Conservation (phyloP, 371 early-diverging fungal genomes). For the Apophysomyces variabilis region DNA sequence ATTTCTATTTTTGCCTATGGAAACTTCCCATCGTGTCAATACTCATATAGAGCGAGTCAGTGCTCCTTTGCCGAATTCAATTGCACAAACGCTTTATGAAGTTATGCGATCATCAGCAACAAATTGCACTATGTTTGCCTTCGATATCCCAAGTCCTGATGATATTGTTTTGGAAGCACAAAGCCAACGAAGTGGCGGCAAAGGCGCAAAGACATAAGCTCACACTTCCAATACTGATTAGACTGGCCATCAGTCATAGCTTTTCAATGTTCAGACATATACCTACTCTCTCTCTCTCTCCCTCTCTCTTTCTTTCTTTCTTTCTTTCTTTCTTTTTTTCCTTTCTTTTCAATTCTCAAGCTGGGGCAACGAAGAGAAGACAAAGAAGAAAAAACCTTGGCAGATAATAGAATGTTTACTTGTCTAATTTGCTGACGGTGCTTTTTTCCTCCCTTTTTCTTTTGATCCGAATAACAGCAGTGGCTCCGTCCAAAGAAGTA, state of each 20-base stretch:
- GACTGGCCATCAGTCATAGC: neutral
- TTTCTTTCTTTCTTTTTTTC: too few relatives aligned
- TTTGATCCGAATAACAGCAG: neutral
- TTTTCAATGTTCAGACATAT: constrained; percentile 7
- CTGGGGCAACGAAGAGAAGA: constrained; percentile 15
- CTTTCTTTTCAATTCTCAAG: constrained; percentile 7
- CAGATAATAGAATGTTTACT: constrained; percentile 1
- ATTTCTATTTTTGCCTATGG: constrained; percentile 41
- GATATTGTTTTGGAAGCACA: constrained; percentile 75
- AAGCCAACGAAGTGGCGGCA: constrained; percentile 40
- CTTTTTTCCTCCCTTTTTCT: neutral
- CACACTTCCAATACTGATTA: too few relatives aligned
- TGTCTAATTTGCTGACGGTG: neutral
- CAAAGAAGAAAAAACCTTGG: neutral
- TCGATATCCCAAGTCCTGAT: constrained; percentile 85
- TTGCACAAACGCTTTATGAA: constrained; percentile 34
- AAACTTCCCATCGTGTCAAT: constrained; percentile 9
- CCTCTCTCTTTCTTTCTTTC: neutral
- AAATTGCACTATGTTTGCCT: constrained; percentile 57
- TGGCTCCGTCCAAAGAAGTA: constrained; percentile 6
- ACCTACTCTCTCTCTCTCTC: neutral
- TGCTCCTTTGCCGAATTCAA: constrained; percentile 15
- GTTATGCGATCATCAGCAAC: constrained; percentile 26
- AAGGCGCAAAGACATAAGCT: neutral
- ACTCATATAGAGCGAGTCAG: constrained; percentile 8